These are phyloP conservation scores for Cystofilobasidium macerans DNA, from an alignment of 768 basidiomycete genomes.

Conservation along the genomic window DNA sequence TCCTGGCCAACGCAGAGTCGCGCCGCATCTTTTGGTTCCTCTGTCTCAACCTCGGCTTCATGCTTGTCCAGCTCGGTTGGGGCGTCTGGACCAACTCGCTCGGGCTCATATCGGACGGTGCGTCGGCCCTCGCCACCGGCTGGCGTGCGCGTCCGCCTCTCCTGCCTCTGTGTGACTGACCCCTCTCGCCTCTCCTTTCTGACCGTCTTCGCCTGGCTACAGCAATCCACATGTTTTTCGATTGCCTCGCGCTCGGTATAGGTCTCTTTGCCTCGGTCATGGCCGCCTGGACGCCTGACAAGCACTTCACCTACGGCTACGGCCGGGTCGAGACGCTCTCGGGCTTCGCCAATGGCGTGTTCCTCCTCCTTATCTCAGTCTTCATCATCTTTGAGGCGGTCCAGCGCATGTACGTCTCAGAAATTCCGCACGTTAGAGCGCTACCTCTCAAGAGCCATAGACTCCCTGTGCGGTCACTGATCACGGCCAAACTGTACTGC, in stretches of 20 bases:
- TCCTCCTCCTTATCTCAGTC: conserved; percentile 77
- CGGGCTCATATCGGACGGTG: conserved; percentile 93
- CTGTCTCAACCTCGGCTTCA: conserved; percentile 84
- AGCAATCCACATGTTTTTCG: conserved; percentile 99
- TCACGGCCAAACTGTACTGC: too few relatives aligned
- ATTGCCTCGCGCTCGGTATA: conserved; percentile 93
- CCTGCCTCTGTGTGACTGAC: background rate
- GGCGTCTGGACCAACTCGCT: conserved; percentile 96
- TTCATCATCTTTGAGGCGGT: conserved; percentile 98
- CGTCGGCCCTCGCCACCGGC: conserved; percentile 29
- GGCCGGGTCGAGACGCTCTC: conserved; percentile 93
- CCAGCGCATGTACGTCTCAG: conserved; percentile 67
- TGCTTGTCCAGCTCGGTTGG: conserved; percentile 79
- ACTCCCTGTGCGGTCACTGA: too few relatives aligned
- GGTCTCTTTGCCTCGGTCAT: conserved; percentile 93
- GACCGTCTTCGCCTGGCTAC: too few relatives aligned
- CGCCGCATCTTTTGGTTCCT: conserved; percentile 95
- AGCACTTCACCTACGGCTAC: conserved; percentile 91
- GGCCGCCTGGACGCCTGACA: conserved; percentile 94
- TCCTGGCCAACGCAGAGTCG: conserved; percentile 81
- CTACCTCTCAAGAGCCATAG: too few relatives aligned
- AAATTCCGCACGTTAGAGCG: too few relatives aligned
- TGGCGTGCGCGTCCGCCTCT: background rate
- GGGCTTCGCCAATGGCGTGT: conserved; percentile 95
- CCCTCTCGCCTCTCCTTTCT: too few relatives aligned